phyloP scores from a whole-genome alignment of 768 basidiomycete genomes.

The Leccinum variicolor region DNA sequence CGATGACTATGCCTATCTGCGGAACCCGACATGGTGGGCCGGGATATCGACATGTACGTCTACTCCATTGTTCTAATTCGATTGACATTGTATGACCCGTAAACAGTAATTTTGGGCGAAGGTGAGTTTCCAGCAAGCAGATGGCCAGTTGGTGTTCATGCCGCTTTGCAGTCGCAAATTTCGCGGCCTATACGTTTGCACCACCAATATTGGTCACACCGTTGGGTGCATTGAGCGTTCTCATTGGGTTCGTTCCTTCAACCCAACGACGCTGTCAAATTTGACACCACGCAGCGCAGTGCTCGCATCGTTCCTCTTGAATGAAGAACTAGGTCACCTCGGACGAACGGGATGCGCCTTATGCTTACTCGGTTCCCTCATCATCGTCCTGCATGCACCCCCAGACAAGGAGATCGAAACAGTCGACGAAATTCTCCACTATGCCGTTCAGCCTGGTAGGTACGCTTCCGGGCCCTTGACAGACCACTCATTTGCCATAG shows the following conservation, averaged over 20 bases:
- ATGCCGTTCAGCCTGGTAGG: slow-evolving; percentile 91
- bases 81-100: slow-evolving; percentile 6
- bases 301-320: slow-evolving; percentile 87
- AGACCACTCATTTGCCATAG: slow-evolving; percentile 39
- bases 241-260: slow-evolving; percentile 74
- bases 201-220: slow-evolving; percentile 98
- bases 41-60: slow-evolving; percentile 88
- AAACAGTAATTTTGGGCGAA: slow-evolving; percentile 93
- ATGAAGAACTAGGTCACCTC: slow-evolving; percentile 91
- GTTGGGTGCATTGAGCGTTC: slow-evolving; percentile 91
- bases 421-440: slow-evolving; percentile 89
- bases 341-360: slow-evolving; percentile 84
- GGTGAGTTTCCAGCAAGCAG: slow-evolving; percentile 41
- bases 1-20: slow-evolving; percentile 82
- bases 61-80: neutral
- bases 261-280: neutral
- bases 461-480: neutral
- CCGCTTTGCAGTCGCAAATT: slow-evolving; percentile 63
- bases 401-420: slow-evolving; percentile 92
- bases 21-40: slow-evolving; percentile 96
- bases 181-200: slow-evolving; percentile 96
- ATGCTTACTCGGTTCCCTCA: slow-evolving; percentile 82
- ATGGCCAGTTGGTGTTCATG: slow-evolving; percentile 1
- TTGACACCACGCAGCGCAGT: slow-evolving; percentile 61
- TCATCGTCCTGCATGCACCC: slow-evolving; percentile 95